A percentile compares a stretch with the other conserved stretches of the same genome.
phyloP scores from a whole-genome alignment of 345 rosid species.

The Aquilaria yunnanensis region DNA sequence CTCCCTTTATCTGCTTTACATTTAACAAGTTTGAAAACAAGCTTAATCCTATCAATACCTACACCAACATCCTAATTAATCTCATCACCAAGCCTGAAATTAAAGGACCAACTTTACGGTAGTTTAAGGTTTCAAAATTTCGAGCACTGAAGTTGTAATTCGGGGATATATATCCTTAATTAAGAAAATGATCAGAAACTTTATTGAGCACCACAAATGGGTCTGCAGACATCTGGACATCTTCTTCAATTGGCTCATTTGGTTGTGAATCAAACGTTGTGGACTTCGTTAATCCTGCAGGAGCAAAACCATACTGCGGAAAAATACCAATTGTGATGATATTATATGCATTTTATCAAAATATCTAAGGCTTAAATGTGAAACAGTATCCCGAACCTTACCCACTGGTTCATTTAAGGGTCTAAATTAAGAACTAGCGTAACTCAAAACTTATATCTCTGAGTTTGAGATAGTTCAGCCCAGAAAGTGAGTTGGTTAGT shows the following conservation, averaged over 20 bases:
- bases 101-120: constrained; percentile 1
- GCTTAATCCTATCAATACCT: not conserved
- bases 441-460: no score
- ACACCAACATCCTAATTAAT: not conserved
- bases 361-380: not conserved
- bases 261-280: not conserved
- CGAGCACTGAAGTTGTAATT: constrained; percentile 4
- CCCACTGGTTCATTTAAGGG: no score
- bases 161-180: not conserved
- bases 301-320: not conserved
- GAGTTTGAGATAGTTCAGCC: no score
- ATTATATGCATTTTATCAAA: constrained; percentile 4
- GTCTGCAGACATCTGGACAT: not conserved
- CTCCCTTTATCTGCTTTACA: constrained; percentile 1
- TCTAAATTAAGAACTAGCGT: no score
- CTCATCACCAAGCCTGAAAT: not conserved
- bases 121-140: not conserved
- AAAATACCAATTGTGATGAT: not conserved
- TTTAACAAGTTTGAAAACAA: constrained; percentile 5
- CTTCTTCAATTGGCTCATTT: constrained; percentile 10
- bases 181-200: not conserved
- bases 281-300: not conserved
- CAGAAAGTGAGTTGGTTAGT: no score
- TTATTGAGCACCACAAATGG: not conserved
- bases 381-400: no score